A percentile compares a stretch with the other conserved stretches of the same genome.
Evolutionary conservation across 345 rosid species (phyloP).

Genomic region (Diplotaxis tenuifolia): DNA sequence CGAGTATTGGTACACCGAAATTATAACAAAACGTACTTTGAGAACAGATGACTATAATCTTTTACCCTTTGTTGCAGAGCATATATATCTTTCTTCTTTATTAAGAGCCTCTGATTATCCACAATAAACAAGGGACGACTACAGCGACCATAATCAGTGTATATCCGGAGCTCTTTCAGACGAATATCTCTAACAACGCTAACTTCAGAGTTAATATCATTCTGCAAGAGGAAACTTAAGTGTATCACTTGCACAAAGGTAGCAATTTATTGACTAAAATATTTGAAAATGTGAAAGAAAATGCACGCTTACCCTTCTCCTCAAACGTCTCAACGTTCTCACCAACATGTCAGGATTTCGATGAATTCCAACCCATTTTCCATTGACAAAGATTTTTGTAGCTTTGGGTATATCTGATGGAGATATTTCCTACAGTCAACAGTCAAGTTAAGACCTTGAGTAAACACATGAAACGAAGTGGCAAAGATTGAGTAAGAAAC

Average conservation of each 20-base stretch:
- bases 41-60: constrained; percentile 12
- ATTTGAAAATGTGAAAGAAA: constrained; percentile 10
- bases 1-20: background rate
- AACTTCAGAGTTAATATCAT: constrained; percentile 95
- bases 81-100: constrained; percentile 80
- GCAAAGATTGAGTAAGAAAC: background rate
- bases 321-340: constrained; percentile 80
- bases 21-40: background rate
- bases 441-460: constrained; percentile 28
- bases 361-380: constrained; percentile 98
- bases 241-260: background rate
- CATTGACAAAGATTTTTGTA: constrained; percentile 91
- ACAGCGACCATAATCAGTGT: constrained; percentile 98
- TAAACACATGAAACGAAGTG: constrained; percentile 6
- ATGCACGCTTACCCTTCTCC: constrained; percentile 69
- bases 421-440: constrained; percentile 74
- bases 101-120: constrained; percentile 89
- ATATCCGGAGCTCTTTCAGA: constrained; percentile 81
- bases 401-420: constrained; percentile 96
- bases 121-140: constrained; percentile 96
- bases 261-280: background rate
- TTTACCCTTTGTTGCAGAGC: constrained; percentile 87
- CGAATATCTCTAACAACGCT: constrained; percentile 97
- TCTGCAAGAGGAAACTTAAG: constrained; percentile 44
- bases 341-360: constrained; percentile 38